Conservation (phyloP, 75 land plant genomes). For the Pinus taeda region DNA sequence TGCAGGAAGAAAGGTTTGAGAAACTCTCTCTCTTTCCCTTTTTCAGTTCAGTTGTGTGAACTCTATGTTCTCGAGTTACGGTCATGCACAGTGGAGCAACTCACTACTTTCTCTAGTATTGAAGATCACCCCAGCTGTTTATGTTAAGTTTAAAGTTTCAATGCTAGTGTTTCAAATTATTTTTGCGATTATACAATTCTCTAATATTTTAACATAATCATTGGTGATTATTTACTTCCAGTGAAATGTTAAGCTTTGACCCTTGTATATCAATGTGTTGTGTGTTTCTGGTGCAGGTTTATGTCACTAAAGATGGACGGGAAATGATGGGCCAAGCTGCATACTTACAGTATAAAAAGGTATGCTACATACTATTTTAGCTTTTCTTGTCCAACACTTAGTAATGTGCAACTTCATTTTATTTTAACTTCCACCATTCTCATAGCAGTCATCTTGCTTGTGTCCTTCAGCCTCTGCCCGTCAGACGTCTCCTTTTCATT, state of each 20-base stretch:
- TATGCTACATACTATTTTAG: conserved; percentile 4
- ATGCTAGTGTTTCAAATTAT: background rate
- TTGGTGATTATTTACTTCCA: background rate
- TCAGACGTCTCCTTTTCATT: no score
- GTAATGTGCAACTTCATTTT: background rate
- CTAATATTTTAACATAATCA: background rate
- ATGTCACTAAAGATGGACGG: conserved; percentile 45
- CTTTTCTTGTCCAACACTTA: background rate
- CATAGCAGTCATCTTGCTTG: no score
- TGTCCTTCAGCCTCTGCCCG: no score
- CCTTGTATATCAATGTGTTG: background rate
- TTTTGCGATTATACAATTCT: background rate
- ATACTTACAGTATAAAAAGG: conserved; percentile 48
- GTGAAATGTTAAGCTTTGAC: background rate
- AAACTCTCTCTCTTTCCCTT: background rate
- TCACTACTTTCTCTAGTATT: background rate
- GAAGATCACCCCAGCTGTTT: background rate
- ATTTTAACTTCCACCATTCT: background rate
- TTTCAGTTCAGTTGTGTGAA: background rate
- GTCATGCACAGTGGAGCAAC: background rate
- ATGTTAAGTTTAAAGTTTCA: background rate
- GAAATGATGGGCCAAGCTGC: conserved; percentile 50
- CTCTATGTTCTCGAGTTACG: background rate
- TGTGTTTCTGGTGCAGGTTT: conserved; percentile 34
- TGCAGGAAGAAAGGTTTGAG: conserved; percentile 44